Evolutionary conservation across 2,329 filamentous ascomycete species (phyloP).

Genomic region (Aschersonia sp.): DNA sequence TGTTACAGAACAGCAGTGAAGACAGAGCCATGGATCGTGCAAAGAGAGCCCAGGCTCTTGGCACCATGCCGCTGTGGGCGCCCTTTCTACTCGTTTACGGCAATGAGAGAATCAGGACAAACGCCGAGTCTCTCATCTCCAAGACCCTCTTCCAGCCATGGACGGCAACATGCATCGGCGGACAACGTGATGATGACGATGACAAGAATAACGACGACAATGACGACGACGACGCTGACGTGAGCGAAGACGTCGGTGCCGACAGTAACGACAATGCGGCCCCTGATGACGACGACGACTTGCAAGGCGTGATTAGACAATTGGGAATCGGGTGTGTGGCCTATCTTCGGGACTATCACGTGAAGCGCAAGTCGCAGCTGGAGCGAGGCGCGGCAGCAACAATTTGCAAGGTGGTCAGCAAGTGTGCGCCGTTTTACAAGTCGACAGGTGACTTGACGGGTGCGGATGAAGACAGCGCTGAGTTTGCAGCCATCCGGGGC

Average conservation of each 20-base stretch:
- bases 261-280: background rate
- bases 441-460: conserved; percentile 14
- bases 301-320: conserved; percentile 16
- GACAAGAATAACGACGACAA: no score
- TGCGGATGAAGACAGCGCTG: conserved; percentile 12
- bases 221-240: no score
- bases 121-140: conserved; percentile 28
- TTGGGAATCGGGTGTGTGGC: conserved; percentile 30
- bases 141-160: conserved; percentile 24
- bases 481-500: conserved; percentile 12
- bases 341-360: conserved; percentile 31
- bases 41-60: conserved; percentile 10
- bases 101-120: conserved; percentile 25
- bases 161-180: conserved; percentile 7
- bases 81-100: conserved; percentile 33
- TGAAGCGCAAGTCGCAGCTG: conserved; percentile 25
- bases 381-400: conserved; percentile 24
- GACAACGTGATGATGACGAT: background rate
- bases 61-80: conserved; percentile 28
- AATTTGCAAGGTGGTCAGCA: conserved; percentile 26
- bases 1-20: conserved; percentile 13
- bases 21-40: conserved; percentile 10
- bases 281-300: background rate
- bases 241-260: no score
- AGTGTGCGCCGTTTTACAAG: conserved; percentile 26